Percentiles rank a stretch among this genome's conserved stretches.
phyloP scores from a whole-genome alignment of 306 rosid genomes.

The Trifolium pratense region DNA sequence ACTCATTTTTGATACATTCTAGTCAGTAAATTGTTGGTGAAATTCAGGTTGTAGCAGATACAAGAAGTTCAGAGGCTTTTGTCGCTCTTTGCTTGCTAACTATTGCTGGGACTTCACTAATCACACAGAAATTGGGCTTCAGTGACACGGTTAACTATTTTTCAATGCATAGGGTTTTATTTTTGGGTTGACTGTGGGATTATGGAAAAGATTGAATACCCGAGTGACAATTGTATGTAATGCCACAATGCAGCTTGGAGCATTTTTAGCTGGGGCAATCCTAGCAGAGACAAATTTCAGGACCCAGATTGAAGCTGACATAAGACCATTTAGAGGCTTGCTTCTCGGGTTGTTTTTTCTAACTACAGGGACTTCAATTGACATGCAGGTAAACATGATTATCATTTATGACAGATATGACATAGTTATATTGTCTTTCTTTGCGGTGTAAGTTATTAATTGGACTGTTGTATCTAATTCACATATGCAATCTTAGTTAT shows the following conservation, averaged over 20 bases:
- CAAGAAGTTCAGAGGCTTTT: constrained; percentile 99
- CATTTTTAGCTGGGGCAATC: constrained; percentile 97
- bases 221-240: constrained; percentile 36
- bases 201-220: constrained; percentile 26
- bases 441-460: constrained; percentile 10
- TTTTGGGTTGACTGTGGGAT: constrained; percentile 30
- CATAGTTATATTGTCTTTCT: constrained; percentile 20
- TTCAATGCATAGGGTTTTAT: constrained; percentile 23
- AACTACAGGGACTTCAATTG: constrained; percentile 91
- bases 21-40: constrained; percentile 48
- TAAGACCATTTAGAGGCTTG: constrained; percentile 97
- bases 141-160: constrained; percentile 84
- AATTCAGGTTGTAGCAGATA: constrained; percentile 95
- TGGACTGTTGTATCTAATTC: constrained; percentile 20
- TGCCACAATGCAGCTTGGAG: constrained; percentile 84
- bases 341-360: constrained; percentile 94
- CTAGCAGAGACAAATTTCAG: constrained; percentile 98
- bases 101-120: constrained; percentile 90
- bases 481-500: constrained; percentile 22
- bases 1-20: constrained; percentile 32
- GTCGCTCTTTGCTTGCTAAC: constrained; percentile 98
- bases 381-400: constrained; percentile 70
- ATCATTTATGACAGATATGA: constrained; percentile 12
- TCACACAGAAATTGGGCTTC: constrained; percentile 94
- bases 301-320: constrained; percentile 99